phyloP scores from a whole-genome alignment of 2,329 filamentous ascomycete genomes.

The Aspergillus japonicus region DNA sequence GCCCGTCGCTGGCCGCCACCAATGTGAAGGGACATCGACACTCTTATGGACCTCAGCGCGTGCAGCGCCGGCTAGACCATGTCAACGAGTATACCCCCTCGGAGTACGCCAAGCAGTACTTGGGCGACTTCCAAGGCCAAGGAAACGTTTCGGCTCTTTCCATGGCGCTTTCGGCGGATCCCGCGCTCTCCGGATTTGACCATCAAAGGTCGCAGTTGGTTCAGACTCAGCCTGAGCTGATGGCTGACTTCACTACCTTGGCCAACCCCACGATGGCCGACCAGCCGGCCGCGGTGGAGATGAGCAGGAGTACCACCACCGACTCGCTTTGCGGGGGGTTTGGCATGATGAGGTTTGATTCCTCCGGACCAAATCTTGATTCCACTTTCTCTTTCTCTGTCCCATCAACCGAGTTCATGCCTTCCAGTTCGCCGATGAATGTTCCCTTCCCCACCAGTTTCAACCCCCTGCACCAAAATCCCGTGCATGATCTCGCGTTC shows the following conservation, averaged over 20 bases:
- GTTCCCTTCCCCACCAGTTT: constrained; percentile 27
- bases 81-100: constrained; percentile 45
- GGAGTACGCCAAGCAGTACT: constrained; percentile 40
- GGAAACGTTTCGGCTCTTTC: constrained; percentile 23
- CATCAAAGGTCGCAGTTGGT: constrained; percentile 16
- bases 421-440: constrained; percentile 31
- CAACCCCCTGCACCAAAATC: constrained; percentile 19
- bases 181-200: constrained; percentile 25
- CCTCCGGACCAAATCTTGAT: constrained; percentile 38
- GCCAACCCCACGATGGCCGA: constrained; percentile 21
- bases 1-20: constrained; percentile 24
- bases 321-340: constrained; percentile 46
- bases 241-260: constrained; percentile 8
- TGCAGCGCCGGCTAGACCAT: constrained; percentile 33
- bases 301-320: constrained; percentile 47
- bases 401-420: constrained; percentile 28
- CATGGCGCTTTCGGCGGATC: constrained; percentile 25
- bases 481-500: constrained; percentile 28
- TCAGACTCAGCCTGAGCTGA: constrained; percentile 18
- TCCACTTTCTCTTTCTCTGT: constrained; percentile 29
- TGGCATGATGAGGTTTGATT: constrained; percentile 47
- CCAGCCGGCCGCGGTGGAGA: constrained; percentile 37
- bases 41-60: constrained; percentile 31
- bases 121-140: constrained; percentile 32
- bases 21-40: constrained; percentile 30